Evolutionary conservation across 148 eudicot species (phyloP), one percentile per base, ranked within the genome.

Genomic region (Heliosperma pusillum): DNA sequence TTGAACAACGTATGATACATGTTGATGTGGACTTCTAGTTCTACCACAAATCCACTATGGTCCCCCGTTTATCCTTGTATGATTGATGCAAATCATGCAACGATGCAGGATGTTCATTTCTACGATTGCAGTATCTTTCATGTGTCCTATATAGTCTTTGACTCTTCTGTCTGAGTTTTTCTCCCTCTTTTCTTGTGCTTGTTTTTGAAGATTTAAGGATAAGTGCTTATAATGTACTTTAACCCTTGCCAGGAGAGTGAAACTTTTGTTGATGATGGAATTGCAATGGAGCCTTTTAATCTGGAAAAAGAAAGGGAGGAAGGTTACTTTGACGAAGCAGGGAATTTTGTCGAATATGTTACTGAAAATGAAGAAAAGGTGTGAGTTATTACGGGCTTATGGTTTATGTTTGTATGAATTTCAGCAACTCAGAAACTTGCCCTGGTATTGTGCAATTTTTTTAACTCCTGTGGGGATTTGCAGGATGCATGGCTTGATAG

Each of bases 401-500:
- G 33, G 62, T 66, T 66, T 50, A 50, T 12, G 17, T 50, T 50
- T 50, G 47, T 22, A 20, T 47, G 57, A 64, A 56, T 57, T 30
- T 60, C 68, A 24, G 72, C 73, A 50, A 70, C 5, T 3, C 3
- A 33, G 36, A 33, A 33, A 33, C 52, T 50, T 70, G 60, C 76
- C 27, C 26, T 21, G 66, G 63, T 40, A 12, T 36, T 17, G 27
- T 57, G 17, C 57, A 52, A 42, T 21, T 75, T 63, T 71, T 40
- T 0, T 73, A 69, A 24, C 40, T 20, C 7, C 44, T 71, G 0
- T 10, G 17, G 60, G 56, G 29, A 66, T 60, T 74, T 84, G 79
- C 87, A 92, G 99, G 99, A 95, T 80, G 97, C 99, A 58, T 95
- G 99, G 99, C 97, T 95, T 81, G 99, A 95, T 82, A 89, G 89